A percentile compares a stretch with the other conserved stretches of the same genome.
These are phyloP conservation scores for Tetragonia tetragonoides DNA, from an alignment of 148 eudicot species.

Conservation along the genomic window DNA sequence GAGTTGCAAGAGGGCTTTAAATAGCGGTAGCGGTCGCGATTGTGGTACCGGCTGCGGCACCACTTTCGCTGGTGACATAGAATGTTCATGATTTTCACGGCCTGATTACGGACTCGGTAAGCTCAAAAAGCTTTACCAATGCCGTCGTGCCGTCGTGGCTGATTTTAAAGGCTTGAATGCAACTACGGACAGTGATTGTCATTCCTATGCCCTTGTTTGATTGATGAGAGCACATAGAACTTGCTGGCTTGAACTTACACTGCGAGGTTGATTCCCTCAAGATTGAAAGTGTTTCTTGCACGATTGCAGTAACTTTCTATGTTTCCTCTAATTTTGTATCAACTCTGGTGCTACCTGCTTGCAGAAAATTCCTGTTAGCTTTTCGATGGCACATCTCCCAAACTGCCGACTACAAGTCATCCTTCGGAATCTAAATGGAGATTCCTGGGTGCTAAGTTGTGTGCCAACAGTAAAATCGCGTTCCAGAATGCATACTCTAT, in stretches of 20 bases:
- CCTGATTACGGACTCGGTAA: too few species aligned
- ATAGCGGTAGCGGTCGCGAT: too few species aligned
- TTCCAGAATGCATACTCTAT: constrained; percentile 53
- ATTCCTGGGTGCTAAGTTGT: constrained; percentile 69
- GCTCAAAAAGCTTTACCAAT: too few species aligned
- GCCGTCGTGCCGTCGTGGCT: too few species aligned
- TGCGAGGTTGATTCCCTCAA: not conserved
- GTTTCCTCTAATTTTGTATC: not conserved
- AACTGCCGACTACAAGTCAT: constrained; percentile 51
- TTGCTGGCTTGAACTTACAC: not conserved
- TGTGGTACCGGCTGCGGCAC: too few species aligned
- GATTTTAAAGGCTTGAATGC: too few species aligned
- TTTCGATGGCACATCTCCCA: constrained; percentile 68
- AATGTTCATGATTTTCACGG: too few species aligned
- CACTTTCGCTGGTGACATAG: too few species aligned
- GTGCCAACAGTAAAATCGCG: constrained; percentile 52
- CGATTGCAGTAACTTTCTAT: not conserved
- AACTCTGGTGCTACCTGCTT: constrained; percentile 13
- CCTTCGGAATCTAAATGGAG: constrained; percentile 69
- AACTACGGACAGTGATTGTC: not conserved
- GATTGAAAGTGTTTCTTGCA: not conserved
- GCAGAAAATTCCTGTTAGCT: constrained; percentile 74
- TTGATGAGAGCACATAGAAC: not conserved
- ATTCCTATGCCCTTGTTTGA: not conserved
- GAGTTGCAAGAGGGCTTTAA: too few species aligned